Conservation (phyloP, 331 rosid species). For the Telfairia occidentalis region DNA sequence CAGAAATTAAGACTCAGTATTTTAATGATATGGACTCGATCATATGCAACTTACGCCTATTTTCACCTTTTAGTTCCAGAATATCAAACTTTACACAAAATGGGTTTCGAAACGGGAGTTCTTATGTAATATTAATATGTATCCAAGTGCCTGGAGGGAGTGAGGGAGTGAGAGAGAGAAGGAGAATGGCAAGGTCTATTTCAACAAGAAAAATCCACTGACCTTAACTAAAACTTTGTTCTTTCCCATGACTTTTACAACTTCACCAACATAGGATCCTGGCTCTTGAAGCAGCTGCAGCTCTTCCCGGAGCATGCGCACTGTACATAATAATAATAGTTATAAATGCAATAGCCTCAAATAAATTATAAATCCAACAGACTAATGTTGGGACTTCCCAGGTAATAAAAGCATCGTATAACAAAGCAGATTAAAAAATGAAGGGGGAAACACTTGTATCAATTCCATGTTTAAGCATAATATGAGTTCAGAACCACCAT, state of each 20-base stretch:
- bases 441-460: neutral
- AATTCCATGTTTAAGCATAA: neutral
- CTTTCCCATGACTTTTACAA: constrained; percentile 97
- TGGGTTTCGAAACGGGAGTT: neutral
- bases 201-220: constrained; percentile 8
- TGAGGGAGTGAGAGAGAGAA: neutral
- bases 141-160: neutral
- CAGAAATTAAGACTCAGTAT: neutral
- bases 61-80: neutral
- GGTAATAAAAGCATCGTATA: neutral
- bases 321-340: constrained; percentile 28
- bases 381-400: neutral
- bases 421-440: neutral
- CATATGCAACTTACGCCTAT: neutral
- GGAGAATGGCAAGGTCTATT: neutral
- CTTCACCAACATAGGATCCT: constrained; percentile 97
- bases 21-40: neutral
- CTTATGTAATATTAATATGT: neutral
- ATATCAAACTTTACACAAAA: neutral
- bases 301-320: constrained; percentile 98
- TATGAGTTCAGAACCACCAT: neutral
- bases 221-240: constrained; percentile 96
- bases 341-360: neutral
- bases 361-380: neutral
- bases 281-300: constrained; percentile 98